Base-by-base conservation (phyloP, 2,329 filamentous ascomycete genomes). In the Sporothrix phasma region DNA sequence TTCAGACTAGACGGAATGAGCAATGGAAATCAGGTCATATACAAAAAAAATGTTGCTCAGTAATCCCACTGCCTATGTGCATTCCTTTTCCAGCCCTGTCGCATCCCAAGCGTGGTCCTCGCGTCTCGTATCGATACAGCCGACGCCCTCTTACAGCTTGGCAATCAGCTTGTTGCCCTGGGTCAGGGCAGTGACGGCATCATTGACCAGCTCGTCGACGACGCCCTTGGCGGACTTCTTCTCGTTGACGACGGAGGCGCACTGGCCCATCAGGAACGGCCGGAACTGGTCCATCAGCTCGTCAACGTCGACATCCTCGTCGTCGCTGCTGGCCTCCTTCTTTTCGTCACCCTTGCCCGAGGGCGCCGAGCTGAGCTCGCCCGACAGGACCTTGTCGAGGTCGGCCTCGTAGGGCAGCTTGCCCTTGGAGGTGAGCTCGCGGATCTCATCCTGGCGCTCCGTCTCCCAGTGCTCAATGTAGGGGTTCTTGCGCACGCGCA, bases 401-500 rank as follows among this genome's bases (percentile, higher is more conserved):
- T 99, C 94, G 71, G 90, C 83, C 81, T 97, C 94, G 68, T 96
- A 95, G 54, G 94, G 94, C 70, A 99, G 90, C 74, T 90, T 80
- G 71, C 94, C 94, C 85, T 95, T 90, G 73, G 84, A 74, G 10
- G 92, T 95, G 64, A 99, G 84, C 73, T 95, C 84, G 83, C 92
- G 95, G 77, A 99, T 96, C 82, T 99, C 94, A 45, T 84, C 79
- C 69, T 83, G 81, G 70, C 94, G 89, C 81, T 97, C 94, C 72
- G 88, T 88, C 80, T 99, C 93, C 94, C 94, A 99, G 82, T 96
- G 90, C 73, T 85, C 76, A 73, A 99, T 97, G 78, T 99, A 99
- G 6, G 88, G 77, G 80, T 97, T 99, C 74, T 85, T 94, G 75
- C 92, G 88, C 66, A 99, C 94, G 70, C 94, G 90, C 74, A 99